Evolutionary conservation across 2,329 filamentous ascomycete genomes (phyloP).

Genomic region (Botrytis medusae): DNA sequence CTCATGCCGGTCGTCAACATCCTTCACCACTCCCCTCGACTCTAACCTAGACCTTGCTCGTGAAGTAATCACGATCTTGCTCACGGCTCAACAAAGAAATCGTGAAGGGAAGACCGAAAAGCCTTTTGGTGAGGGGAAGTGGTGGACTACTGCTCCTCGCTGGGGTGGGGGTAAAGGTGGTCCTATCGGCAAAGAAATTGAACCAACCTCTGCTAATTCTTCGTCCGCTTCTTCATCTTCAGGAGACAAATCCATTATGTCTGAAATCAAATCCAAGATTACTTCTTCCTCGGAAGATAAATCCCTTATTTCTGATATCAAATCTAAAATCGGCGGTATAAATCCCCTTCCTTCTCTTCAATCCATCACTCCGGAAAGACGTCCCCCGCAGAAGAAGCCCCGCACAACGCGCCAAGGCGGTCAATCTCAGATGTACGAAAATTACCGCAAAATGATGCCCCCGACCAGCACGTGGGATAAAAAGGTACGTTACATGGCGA

Average conservation of each 20-base stretch:
- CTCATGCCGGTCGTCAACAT: conserved; percentile 55
- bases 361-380: background rate
- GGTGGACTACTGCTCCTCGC: conserved; percentile 61
- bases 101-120: conserved; percentile 57
- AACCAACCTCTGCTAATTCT: conserved; percentile 18
- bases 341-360: conserved; percentile 15
- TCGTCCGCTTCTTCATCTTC: background rate
- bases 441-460: conserved; percentile 61
- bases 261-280: background rate
- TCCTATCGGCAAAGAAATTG: conserved; percentile 57
- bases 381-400: conserved; percentile 19
- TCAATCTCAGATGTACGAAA: conserved; percentile 60
- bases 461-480: conserved; percentile 60
- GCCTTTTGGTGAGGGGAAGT: conserved; percentile 57
- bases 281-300: background rate
- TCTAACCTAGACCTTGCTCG: conserved; percentile 61
- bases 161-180: conserved; percentile 65
- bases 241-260: background rate
- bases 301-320: conserved; percentile 21
- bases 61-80: conserved; percentile 59
- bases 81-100: conserved; percentile 63
- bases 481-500: conserved; percentile 57
- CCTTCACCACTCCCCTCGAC: conserved; percentile 55
- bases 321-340: conserved; percentile 28
- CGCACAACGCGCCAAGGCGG: conserved; percentile 28